Evolutionary conservation across 192 early-diverging fungal species (phyloP).

Genomic region (Linnemannia elongata): DNA sequence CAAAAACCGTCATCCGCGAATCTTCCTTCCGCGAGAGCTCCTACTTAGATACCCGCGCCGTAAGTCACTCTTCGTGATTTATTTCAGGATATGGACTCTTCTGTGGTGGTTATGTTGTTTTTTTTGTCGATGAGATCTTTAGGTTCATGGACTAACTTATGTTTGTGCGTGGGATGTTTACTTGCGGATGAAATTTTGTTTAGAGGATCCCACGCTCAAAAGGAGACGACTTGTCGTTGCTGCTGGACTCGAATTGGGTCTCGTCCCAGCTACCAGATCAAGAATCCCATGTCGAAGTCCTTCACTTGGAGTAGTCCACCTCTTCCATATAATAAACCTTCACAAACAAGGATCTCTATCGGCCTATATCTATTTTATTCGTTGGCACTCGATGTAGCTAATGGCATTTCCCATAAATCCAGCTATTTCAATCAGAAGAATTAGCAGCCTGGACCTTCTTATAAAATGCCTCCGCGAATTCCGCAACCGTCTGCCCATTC

Average conservation of each 20-base stretch:
- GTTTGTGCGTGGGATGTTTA: slow-evolving; percentile 8
- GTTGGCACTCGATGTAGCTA: not conserved
- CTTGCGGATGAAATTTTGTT: not conserved
- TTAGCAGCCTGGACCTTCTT: slow-evolving; percentile 35
- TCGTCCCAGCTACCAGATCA: slow-evolving; percentile 60
- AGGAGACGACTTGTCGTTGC: slow-evolving; percentile 65
- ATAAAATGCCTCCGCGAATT: slow-evolving; percentile 79
- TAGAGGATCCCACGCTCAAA: slow-evolving; percentile 58
- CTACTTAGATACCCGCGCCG: slow-evolving; percentile 70
- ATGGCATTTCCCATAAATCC: not conserved
- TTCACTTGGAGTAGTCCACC: slow-evolving; percentile 2
- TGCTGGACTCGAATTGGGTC: slow-evolving; percentile 73
- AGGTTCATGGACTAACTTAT: not conserved
- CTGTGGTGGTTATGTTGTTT: too few species aligned
- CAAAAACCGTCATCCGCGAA: slow-evolving; percentile 74
- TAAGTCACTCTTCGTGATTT: slow-evolving; percentile 49
- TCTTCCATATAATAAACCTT: not conserved
- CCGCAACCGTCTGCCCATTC: slow-evolving; percentile 73
- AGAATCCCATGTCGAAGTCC: slow-evolving; percentile 18
- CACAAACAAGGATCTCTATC: not conserved
- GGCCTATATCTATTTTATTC: not conserved
- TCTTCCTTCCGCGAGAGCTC: slow-evolving; percentile 75
- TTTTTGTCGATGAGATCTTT: not conserved
- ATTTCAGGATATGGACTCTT: not conserved
- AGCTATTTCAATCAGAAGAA: not conserved